These are phyloP conservation scores for Eimeria necatrix DNA, from an alignment of 169 alveolate genomes.

Conservation along the genomic window DNA sequence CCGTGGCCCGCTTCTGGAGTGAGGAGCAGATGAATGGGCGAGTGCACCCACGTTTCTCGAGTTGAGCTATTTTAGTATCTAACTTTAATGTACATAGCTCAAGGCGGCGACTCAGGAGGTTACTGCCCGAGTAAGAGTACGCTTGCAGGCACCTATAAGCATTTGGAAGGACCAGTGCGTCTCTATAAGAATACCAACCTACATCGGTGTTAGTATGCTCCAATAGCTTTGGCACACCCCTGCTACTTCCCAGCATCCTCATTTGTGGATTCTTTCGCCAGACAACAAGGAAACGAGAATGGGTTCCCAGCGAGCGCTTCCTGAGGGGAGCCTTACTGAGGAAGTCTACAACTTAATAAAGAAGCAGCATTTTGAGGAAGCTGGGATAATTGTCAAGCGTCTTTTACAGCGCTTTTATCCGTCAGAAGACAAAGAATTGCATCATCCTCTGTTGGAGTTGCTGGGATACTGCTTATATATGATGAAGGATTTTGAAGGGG, in stretches of 20 bases:
- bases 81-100: no score
- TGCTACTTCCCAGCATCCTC: not conserved
- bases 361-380: not conserved
- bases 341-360: not conserved
- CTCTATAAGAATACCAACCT: no score
- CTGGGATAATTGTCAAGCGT: not conserved
- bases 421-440: not conserved
- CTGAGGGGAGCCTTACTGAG: constrained; percentile 64
- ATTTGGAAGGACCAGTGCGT: no score
- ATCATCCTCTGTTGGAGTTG: constrained; percentile 8
- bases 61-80: no score
- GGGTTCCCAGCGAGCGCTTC: not conserved
- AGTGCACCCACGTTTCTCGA: no score
- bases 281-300: not conserved
- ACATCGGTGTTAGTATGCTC: not conserved
- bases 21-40: no score
- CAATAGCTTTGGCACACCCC: not conserved
- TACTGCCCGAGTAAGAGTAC: no score
- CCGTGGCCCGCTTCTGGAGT: no score
- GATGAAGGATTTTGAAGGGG: constrained; percentile 52
- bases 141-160: no score
- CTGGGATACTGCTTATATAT: constrained; percentile 68
- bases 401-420: not conserved
- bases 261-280: no score
- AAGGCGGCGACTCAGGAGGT: no score